phyloP scores from a whole-genome alignment of 2,329 filamentous ascomycete species.

The Talaromyces sp. region DNA sequence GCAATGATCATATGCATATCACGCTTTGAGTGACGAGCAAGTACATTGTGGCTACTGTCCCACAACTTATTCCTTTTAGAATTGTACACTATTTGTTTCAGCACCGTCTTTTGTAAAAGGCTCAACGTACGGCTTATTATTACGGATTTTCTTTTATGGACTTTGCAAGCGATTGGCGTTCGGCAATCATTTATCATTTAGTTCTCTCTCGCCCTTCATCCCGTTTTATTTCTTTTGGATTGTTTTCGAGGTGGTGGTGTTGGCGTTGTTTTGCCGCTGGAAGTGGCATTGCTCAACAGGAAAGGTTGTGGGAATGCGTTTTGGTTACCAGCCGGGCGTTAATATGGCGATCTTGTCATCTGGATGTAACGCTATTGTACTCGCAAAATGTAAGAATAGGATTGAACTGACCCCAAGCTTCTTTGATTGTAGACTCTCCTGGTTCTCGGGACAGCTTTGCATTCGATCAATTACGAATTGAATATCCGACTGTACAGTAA shows the following conservation, averaged over 20 bases:
- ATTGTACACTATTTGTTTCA: constrained; percentile 24
- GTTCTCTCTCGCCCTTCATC: not conserved
- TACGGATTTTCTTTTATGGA: constrained; percentile 1
- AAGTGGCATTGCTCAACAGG: not conserved
- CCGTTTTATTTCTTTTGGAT: not conserved
- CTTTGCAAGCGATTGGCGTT: constrained; percentile 8
- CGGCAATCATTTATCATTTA: not conserved
- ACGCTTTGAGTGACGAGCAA: constrained; percentile 32
- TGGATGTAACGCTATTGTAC: constrained; percentile 2
- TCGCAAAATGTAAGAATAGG: constrained; percentile 9
- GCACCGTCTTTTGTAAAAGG: constrained; percentile 8
- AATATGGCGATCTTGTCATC: not conserved
- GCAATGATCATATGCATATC: constrained; percentile 74
- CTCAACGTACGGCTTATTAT: constrained; percentile 4
- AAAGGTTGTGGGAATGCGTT: not conserved
- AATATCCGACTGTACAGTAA: constrained; percentile 63
- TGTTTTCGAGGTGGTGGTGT: not conserved
- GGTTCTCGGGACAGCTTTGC: not conserved
- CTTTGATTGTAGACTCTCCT: not conserved
- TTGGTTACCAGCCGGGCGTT: constrained; percentile 1
- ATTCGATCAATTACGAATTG: constrained; percentile 48
- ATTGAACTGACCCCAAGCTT: not conserved
- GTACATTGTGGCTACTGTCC: constrained; percentile 1
- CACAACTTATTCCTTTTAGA: constrained; percentile 15
- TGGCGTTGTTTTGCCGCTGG: not conserved